Evolutionary conservation across 192 early-diverging fungal genomes (phyloP).

Genomic region (Gigaspora rosea): DNA sequence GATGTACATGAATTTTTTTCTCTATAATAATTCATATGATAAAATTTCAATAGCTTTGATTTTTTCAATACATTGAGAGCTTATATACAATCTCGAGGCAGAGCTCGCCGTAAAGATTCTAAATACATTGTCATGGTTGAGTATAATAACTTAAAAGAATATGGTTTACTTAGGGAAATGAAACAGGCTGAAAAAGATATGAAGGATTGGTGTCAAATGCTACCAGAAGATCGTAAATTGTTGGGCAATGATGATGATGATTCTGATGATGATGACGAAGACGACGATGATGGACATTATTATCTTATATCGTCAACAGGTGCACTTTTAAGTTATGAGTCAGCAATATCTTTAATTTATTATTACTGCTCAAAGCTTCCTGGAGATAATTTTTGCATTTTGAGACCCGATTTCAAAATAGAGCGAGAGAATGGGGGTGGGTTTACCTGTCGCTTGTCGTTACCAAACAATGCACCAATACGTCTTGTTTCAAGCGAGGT

Average conservation of each 20-base stretch:
- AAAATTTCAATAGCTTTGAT: constrained; percentile 62
- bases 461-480: constrained; percentile 68
- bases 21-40: constrained; percentile 37
- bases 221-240: constrained; percentile 46
- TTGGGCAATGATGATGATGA: background rate
- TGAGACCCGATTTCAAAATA: constrained; percentile 57
- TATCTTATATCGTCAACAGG: constrained; percentile 66
- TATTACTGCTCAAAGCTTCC: constrained; percentile 77
- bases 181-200: constrained; percentile 56
- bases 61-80: constrained; percentile 70
- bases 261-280: background rate
- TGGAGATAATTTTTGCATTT: constrained; percentile 56
- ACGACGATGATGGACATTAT: constrained; percentile 36
- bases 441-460: constrained; percentile 49
- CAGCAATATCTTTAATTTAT: constrained; percentile 64
- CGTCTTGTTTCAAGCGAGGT: constrained; percentile 52
- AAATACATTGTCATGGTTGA: constrained; percentile 78
- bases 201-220: constrained; percentile 59
- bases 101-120: constrained; percentile 74
- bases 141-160: constrained; percentile 44
- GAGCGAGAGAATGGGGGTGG: constrained; percentile 37
- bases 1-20: background rate
- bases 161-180: constrained; percentile 41
- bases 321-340: constrained; percentile 71
- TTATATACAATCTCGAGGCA: constrained; percentile 89